These are phyloP conservation scores for Candida loeiensis DNA, from an alignment of 805 yeast genomes.

Conservation along the genomic window DNA sequence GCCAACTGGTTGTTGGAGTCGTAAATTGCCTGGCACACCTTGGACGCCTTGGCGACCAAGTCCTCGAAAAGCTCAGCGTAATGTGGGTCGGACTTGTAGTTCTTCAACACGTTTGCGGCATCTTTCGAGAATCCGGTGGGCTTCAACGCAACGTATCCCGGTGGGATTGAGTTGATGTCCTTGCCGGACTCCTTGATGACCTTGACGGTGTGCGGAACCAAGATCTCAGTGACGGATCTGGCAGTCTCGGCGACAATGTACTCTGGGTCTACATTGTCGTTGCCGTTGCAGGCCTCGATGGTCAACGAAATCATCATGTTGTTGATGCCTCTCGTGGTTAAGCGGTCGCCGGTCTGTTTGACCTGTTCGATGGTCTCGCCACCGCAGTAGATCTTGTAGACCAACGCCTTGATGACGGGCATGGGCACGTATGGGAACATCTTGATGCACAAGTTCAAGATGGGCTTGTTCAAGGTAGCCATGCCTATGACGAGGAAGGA, in stretches of 20 bases:
- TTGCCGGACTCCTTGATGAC: conserved; percentile 46
- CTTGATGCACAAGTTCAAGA: conserved; percentile 58
- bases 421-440: conserved; percentile 75
- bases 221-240: conserved; percentile 61
- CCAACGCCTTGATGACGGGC: conserved; percentile 62
- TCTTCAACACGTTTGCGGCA: conserved; percentile 68
- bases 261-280: conserved; percentile 54
- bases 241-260: conserved; percentile 62
- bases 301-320: conserved; percentile 96
- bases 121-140: conserved; percentile 84
- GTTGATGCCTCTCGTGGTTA: conserved; percentile 71
- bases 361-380: conserved; percentile 78
- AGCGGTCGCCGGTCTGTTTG: conserved; percentile 60
- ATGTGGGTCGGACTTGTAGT: conserved; percentile 49
- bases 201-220: conserved; percentile 66
- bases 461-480: conserved; percentile 62
- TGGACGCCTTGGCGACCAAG: conserved; percentile 63
- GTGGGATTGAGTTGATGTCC: conserved; percentile 67
- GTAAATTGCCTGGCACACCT: conserved; percentile 55
- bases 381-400: conserved; percentile 85
- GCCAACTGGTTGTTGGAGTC: conserved; percentile 50
- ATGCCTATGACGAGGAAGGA: conserved; percentile 67
- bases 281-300: conserved; percentile 88
- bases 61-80: conserved; percentile 44
- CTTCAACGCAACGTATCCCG: conserved; percentile 89